A percentile compares a stretch with the other conserved stretches of the same genome.
phyloP scores from a whole-genome alignment of 192 early-diverging fungal genomes.

The Funneliformis geosporum region DNA sequence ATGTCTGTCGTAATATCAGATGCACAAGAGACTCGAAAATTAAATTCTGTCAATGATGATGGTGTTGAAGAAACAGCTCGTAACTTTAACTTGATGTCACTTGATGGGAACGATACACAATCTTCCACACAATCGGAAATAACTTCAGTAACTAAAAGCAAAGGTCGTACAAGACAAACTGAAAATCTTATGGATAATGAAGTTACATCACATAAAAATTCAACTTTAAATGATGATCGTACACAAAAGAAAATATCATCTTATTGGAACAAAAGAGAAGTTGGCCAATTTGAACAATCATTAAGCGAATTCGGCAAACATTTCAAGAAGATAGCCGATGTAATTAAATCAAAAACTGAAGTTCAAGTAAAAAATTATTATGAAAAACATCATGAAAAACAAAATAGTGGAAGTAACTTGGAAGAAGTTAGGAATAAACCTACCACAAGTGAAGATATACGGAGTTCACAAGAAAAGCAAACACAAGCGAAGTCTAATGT shows the following conservation, averaged over 20 bases:
- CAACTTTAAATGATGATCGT: not conserved
- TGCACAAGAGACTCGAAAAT: not conserved
- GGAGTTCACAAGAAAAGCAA: not conserved
- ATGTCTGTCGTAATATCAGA: not conserved
- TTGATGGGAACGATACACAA: not conserved
- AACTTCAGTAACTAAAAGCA: not conserved
- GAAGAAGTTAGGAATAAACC: not conserved
- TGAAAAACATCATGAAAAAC: constrained; percentile 6
- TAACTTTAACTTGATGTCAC: not conserved
- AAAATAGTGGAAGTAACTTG: not conserved
- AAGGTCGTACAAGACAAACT: not conserved
- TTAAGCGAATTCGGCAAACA: not conserved
- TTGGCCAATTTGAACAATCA: not conserved
- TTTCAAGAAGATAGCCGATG: not conserved
- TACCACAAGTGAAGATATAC: not conserved
- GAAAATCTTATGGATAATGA: not conserved
- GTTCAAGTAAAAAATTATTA: constrained; percentile 9
- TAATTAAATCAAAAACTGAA: not conserved
- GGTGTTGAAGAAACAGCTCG: not conserved
- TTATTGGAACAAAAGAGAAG: constrained; percentile 9
- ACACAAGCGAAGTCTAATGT: not conserved
- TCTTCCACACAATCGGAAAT: not conserved
- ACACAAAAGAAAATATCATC: constrained; percentile 6
- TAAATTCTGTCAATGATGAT: not conserved
- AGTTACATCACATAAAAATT: not conserved